Percentiles rank a stretch among this genome's conserved stretches.
These are phyloP conservation scores for Porcisia hertigi DNA, from an alignment of 208 protist genomes.

Conservation along the genomic window DNA sequence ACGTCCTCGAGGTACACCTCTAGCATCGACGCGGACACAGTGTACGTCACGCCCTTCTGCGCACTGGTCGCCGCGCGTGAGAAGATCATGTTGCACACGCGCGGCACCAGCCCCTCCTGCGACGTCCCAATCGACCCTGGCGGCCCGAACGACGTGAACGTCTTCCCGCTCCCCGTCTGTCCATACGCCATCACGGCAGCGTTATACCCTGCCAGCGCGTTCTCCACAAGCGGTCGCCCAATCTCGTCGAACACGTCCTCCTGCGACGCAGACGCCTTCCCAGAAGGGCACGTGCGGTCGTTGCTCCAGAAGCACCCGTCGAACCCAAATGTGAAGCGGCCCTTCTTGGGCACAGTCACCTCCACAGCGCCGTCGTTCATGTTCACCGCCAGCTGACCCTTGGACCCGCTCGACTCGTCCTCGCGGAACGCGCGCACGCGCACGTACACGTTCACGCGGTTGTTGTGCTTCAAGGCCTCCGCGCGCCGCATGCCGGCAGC, in stretches of 20 bases:
- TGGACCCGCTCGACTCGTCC: constrained; percentile 48
- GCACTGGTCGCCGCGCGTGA: constrained; percentile 47
- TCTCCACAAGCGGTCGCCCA: constrained; percentile 87
- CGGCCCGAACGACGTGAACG: constrained; percentile 81
- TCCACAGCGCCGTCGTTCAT: constrained; percentile 76
- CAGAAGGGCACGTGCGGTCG: constrained; percentile 47
- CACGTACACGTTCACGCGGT: constrained; percentile 85
- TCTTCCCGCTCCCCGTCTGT: constrained; percentile 89
- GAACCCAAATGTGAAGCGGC: constrained; percentile 85
- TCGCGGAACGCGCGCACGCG: constrained; percentile 75
- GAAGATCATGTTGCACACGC: constrained; percentile 88
- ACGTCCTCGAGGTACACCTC: constrained; percentile 97
- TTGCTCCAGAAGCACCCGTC: constrained; percentile 94
- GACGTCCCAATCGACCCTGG: constrained; percentile 50
- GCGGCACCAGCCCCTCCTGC: constrained; percentile 78
- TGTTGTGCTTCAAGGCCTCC: constrained; percentile 48
- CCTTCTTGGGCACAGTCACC: constrained; percentile 73
- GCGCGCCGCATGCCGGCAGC: constrained; percentile 43
- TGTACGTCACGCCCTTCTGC: constrained; percentile 70
- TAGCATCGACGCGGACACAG: constrained; percentile 83
- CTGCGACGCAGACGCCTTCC: constrained; percentile 62
- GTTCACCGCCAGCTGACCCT: constrained; percentile 27
- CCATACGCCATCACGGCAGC: constrained; percentile 89
- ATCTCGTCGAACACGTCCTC: constrained; percentile 90
- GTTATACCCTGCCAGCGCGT: constrained; percentile 87